Evolutionary conservation across 1,284 basidiomycete species (phyloP), one percentile per base, ranked within the genome.

Genomic region (Amylostereum chailletii): DNA sequence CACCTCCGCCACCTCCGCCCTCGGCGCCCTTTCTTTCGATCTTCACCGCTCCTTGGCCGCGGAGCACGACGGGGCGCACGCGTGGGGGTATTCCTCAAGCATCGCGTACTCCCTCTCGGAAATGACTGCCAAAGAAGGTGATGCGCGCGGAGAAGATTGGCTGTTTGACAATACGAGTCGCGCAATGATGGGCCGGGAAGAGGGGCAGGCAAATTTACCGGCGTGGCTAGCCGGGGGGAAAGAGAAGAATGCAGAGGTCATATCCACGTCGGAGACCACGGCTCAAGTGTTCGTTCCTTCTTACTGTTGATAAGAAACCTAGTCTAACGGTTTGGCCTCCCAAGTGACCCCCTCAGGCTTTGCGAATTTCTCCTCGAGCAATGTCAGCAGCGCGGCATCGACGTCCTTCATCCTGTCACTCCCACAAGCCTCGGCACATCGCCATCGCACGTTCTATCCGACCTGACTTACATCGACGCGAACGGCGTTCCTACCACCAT

Each of bases 1-100:
- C 60, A 66, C 68, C 2, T 62, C 62, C 29, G 65, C 71, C 8
- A 70, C 75, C 33, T 61, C 74, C 38, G 70, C 72, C 37, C 67
- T 83, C 40, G 75, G 76, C 30, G 66, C 62, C 5, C 74, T 85
- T 53, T 81, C 78, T 37, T 86, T 75, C 62, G 62, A 72, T 31
- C 65, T 85, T 34, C 83, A 86, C 61, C 62, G 67, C 50, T 59
- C 74, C 34, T 69, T 86, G 33, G 77, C 82, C 0, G 61, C 71
- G 32, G 65, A 75, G 57, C 70, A 75, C 57, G 64, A 63, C 39
- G 82, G 82, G 2, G 60, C 64, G 9, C 62, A 70, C 31, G 68
- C 68, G 46, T 84, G 81, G 80, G 80, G 78, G 0, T 85, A 79
- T 58, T 66, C 78, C 37, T 59, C 57, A 58, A 71, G 53, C 55